Percentiles rank a stretch among this genome's conserved stretches.
phyloP scores from a whole-genome alignment of 352 stramenopile species.

The Pythium aquatile region DNA sequence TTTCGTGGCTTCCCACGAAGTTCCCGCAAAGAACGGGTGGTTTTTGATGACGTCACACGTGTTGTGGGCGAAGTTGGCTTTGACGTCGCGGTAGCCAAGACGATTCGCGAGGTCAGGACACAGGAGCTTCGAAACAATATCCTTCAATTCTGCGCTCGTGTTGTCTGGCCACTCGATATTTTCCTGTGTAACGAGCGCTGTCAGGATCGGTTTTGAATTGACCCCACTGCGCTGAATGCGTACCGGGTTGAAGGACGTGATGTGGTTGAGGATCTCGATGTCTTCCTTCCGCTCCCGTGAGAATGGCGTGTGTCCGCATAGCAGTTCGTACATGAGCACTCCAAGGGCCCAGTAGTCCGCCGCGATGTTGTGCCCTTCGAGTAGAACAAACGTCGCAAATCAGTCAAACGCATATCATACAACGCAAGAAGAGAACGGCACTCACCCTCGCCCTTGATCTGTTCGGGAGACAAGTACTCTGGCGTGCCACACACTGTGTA shows the following conservation, averaged over 20 bases:
- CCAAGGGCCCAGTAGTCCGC: conserved; percentile 94
- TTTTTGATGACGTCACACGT: conserved; percentile 76
- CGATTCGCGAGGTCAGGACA: conserved; percentile 51
- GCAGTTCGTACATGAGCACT: conserved; percentile 93
- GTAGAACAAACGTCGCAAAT: background rate
- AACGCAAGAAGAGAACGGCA: background rate
- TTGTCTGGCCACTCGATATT: conserved; percentile 69
- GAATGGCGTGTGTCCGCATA: conserved; percentile 89
- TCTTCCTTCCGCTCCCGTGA: conserved; percentile 79
- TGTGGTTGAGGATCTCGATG: conserved; percentile 87
- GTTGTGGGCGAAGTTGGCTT: conserved; percentile 39
- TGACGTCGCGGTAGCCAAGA: conserved; percentile 53
- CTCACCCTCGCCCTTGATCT: conserved; percentile 84
- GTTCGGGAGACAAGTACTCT: conserved; percentile 82
- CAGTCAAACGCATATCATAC: background rate
- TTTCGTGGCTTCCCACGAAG: conserved; percentile 81
- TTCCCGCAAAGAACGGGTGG: conserved; percentile 81
- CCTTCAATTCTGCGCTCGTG: conserved; percentile 66
- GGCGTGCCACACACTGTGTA: conserved; percentile 87
- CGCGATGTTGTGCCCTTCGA: conserved; percentile 73
- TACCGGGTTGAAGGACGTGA: conserved; percentile 76
- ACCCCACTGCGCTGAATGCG: background rate
- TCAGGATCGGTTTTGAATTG: no score
- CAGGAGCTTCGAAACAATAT: conserved; percentile 67
- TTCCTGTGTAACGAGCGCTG: conserved; percentile 17